Base-by-base conservation (phyloP, 2,329 filamentous ascomycete genomes). In the Fusarium pininemorale region DNA sequence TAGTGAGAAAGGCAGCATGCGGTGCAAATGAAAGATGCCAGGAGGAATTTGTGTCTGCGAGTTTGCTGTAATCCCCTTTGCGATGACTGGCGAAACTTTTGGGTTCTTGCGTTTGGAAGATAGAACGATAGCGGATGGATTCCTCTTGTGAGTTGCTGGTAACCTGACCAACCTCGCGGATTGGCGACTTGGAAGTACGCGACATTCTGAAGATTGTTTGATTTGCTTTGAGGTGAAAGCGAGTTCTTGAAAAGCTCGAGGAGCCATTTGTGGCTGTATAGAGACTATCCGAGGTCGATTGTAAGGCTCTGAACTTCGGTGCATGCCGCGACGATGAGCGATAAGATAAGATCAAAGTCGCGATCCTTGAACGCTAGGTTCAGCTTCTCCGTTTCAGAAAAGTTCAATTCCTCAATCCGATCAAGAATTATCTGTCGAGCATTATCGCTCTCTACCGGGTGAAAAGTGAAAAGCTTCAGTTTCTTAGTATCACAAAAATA, bases 61-160 rank as follows among this genome's bases (percentile, higher is more conserved):
- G 15, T 30, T 7, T 8, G 0, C 1, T 30, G 8, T 15, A 24
- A 0, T 18, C 22, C 2, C 37, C 37, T n/a, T 30, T n/a, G 0
- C 38, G 26, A 12, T 56, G 38, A 5, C 53, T 44, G 9, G 38
- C 20, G 18, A 64, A 54, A 18, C 26, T 45, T 15, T 65, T 22
- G 8, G 4, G 22, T 30, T 12, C 47, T 15, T 8, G 30, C 24
- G 7, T 7, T 10, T 12, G 39, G 28, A 4, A 26, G 30, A 7
- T 24, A 45, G 2, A 59, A 63, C 22, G 26, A 44, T 1, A 39
- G 0, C 5, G 22, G 28, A 0, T 24, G 4, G 14, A 35, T 38
- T n/a, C 14, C 28, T 11, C 22, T 41, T 18, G 20, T 9, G 4
- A 28, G 14, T n/a, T 6, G 7, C 8, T 47, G 18, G 26, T 30